Percentiles rank a stretch among this genome's conserved stretches.
Evolutionary conservation across 768 basidiomycete genomes (phyloP).

Genomic region (Tulasnella calospora): DNA sequence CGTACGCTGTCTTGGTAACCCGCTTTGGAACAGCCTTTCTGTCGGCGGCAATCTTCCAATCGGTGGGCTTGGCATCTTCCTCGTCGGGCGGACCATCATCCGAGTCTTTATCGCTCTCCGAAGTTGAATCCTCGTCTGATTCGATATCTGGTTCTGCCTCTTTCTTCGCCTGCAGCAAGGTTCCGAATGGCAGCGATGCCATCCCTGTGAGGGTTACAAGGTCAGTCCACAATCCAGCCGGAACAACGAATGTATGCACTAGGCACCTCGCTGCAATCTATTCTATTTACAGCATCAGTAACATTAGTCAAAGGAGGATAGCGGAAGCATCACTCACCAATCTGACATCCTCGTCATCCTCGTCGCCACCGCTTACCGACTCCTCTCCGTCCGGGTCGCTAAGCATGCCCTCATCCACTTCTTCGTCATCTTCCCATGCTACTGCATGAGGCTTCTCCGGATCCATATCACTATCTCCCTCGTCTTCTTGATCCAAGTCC

Average conservation of each 20-base stretch:
- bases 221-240: neutral
- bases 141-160: conserved; percentile 22
- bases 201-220: neutral
- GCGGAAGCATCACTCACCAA: neutral
- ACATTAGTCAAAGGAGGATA: neutral
- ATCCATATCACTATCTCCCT: conserved; percentile 34
- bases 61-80: conserved; percentile 32
- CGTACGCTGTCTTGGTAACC: conserved; percentile 82
- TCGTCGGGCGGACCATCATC: conserved; percentile 28
- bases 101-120: conserved; percentile 34
- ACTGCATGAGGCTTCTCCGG: conserved; percentile 54
- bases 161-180: conserved; percentile 8
- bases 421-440: conserved; percentile 50
- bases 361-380: neutral
- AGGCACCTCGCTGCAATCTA: neutral
- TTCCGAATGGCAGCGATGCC: conserved; percentile 6
- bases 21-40: conserved; percentile 55
- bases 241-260: neutral
- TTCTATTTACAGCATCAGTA: neutral
- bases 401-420: neutral
- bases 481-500: conserved; percentile 22
- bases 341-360: neutral
- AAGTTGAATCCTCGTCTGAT: conserved; percentile 29
- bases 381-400: neutral
- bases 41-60: conserved; percentile 27